Conservation (phyloP, 495 filamentous ascomycete genomes). For the Trichocladium antarcticum region DNA sequence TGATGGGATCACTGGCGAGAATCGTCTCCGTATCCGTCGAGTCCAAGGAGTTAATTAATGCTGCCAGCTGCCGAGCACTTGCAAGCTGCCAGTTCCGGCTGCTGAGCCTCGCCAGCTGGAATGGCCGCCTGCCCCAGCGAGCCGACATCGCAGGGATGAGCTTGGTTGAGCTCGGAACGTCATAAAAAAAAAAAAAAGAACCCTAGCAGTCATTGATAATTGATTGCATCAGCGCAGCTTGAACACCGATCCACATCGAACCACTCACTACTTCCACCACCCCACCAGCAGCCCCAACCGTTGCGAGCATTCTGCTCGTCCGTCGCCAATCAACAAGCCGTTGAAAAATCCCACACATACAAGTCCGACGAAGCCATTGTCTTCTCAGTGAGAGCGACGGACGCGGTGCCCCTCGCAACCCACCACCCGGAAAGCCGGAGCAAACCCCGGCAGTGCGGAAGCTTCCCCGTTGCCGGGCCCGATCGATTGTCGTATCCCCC, state of each 20-base stretch:
- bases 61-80: no score
- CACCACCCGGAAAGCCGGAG: no score
- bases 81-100: no score
- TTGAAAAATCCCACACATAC: neutral
- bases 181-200: slow-evolving; percentile 6
- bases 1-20: no score
- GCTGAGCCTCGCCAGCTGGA: no score
- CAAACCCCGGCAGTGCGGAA: no score
- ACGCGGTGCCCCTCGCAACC: no score
- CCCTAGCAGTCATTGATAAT: neutral
- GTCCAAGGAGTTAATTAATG: no score
- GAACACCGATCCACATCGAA: slow-evolving; percentile 1
- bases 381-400: no score
- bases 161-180: slow-evolving; percentile 4
- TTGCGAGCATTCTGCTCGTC: neutral
- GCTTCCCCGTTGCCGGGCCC: neutral
- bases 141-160: no score
- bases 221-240: slow-evolving; percentile 8
- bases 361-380: neutral
- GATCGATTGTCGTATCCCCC: neutral
- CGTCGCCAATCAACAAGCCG: neutral
- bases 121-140: no score
- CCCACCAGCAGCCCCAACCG: neutral
- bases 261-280: neutral
- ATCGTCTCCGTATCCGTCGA: no score